A percentile compares a stretch with the other conserved stretches of the same genome.
phyloP scores from a whole-genome alignment of 202 grass and related monocot species.

The Elaeis oleifera region DNA sequence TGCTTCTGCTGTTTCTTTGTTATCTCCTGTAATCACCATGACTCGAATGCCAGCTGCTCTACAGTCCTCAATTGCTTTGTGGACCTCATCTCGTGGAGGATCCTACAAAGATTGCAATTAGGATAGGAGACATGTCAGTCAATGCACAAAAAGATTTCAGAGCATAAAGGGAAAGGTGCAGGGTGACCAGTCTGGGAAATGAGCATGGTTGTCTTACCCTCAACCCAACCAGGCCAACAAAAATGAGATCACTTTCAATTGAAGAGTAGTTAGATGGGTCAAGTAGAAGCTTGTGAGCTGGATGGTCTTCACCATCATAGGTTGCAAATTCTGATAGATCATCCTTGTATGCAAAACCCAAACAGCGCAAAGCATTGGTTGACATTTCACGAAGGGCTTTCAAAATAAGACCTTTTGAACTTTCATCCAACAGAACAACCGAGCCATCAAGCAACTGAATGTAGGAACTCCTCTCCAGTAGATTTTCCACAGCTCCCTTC shows the following conservation, averaged over 20 bases:
- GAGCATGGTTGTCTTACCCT: conserved; percentile 40
- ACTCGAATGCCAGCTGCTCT: conserved; percentile 89
- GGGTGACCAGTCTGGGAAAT: background rate
- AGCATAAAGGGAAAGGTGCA: conserved; percentile 1
- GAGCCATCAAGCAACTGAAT: conserved; percentile 80
- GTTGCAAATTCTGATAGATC: conserved; percentile 68
- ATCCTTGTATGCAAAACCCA: conserved; percentile 90
- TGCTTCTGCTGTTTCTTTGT: conserved; percentile 98
- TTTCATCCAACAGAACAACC: conserved; percentile 62
- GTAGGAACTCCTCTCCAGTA: conserved; percentile 69
- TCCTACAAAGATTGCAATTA: conserved; percentile 43
- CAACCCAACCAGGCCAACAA: conserved; percentile 70
- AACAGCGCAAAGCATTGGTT: conserved; percentile 71
- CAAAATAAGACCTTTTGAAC: conserved; percentile 49
- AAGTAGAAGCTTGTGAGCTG: conserved; percentile 86
- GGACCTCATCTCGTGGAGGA: conserved; percentile 93
- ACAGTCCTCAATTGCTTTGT: conserved; percentile 88
- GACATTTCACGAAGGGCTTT: conserved; percentile 74
- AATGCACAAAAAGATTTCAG: background rate
- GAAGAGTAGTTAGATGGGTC: conserved; percentile 78
- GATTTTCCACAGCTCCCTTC: conserved; percentile 85
- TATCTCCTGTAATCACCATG: conserved; percentile 98
- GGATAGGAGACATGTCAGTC: conserved; percentile 5
- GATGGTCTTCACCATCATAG: conserved; percentile 89
- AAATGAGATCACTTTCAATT: conserved; percentile 74